Evolutionary conservation across 768 basidiomycete genomes (phyloP).

Genomic region (Termitomyces sp.): DNA sequence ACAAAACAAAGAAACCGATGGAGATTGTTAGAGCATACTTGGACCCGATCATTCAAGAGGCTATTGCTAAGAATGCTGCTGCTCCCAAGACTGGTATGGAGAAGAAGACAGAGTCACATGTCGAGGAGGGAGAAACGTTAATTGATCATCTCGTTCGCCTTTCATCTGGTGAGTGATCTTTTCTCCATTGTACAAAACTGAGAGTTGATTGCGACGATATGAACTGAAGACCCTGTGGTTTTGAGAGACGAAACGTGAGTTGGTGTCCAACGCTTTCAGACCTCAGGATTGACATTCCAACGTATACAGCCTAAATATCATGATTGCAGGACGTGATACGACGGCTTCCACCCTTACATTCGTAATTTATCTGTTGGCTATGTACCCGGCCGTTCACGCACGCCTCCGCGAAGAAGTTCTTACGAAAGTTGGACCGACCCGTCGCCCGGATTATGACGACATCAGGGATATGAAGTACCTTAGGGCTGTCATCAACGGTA

Average conservation of each 20-base stretch:
- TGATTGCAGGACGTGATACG: conserved; percentile 47
- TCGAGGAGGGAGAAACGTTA: conserved; percentile 43
- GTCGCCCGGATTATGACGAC: conserved; percentile 51
- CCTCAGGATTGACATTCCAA: not conserved
- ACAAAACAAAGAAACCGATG: conserved; percentile 46
- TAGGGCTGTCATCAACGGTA: conserved; percentile 64
- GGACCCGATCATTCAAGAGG: conserved; percentile 49
- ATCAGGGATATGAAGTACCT: conserved; percentile 62
- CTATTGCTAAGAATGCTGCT: conserved; percentile 34
- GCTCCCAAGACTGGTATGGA: conserved; percentile 12
- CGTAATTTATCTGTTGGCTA: conserved; percentile 42
- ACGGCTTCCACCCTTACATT: conserved; percentile 44
- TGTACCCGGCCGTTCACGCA: conserved; percentile 41
- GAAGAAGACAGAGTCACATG: conserved; percentile 25
- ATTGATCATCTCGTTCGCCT: conserved; percentile 53
- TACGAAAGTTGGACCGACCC: conserved; percentile 42
- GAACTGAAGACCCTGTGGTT: conserved; percentile 35
- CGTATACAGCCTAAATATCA: conserved; percentile 35
- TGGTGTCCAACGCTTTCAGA: not conserved
- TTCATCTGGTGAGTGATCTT: conserved; percentile 33
- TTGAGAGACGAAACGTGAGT: conserved; percentile 45
- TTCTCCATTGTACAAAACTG: not conserved
- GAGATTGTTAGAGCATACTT: conserved; percentile 48
- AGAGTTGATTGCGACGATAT: not conserved
- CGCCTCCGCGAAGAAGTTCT: conserved; percentile 58